phyloP scores from a whole-genome alignment of 495 filamentous ascomycete genomes.

The Pseudoneurospora amorphoporcata region DNA sequence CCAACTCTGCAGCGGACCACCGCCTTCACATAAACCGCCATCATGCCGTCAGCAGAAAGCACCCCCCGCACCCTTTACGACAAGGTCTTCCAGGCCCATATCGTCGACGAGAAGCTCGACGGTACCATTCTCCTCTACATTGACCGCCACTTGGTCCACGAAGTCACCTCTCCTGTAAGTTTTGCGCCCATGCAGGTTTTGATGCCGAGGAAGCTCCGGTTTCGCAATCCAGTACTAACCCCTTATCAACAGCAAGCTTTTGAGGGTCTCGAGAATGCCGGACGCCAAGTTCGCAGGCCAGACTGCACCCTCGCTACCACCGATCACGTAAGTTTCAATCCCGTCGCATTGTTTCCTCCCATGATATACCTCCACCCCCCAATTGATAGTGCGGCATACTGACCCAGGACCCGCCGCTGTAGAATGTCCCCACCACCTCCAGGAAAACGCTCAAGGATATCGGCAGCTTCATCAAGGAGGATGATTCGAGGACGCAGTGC shows the following conservation, averaged over 20 bases:
- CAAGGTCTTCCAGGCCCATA: constrained; percentile 89
- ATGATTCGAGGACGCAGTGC: constrained; percentile 87
- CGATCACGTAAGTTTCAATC: constrained; percentile 68
- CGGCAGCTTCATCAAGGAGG: constrained; percentile 79
- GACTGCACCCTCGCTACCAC: constrained; percentile 96
- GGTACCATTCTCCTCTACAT: constrained; percentile 92
- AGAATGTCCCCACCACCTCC: constrained; percentile 89
- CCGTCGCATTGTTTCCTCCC: not conserved
- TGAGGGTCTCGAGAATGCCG: constrained; percentile 82
- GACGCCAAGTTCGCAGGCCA: constrained; percentile 76
- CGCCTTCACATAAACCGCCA: constrained; percentile 17
- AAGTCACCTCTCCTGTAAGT: constrained; percentile 86
- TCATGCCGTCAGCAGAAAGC: constrained; percentile 70
- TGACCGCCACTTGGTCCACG: constrained; percentile 91
- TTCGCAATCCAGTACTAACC: not conserved
- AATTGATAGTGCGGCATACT: constrained; percentile 5
- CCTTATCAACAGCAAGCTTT: constrained; percentile 68
- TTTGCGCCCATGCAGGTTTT: not conserved
- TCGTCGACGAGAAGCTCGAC: constrained; percentile 87
- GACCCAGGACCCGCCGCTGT: constrained; percentile 2
- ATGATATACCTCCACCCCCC: not conserved
- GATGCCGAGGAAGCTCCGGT: not conserved
- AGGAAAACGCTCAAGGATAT: constrained; percentile 84
- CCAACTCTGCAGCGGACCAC: not conserved
- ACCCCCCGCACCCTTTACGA: constrained; percentile 88